Evolutionary conservation across 768 basidiomycete species (phyloP), one percentile per base, ranked within the genome.

Genomic region (Amanita pseudoporphyria): DNA sequence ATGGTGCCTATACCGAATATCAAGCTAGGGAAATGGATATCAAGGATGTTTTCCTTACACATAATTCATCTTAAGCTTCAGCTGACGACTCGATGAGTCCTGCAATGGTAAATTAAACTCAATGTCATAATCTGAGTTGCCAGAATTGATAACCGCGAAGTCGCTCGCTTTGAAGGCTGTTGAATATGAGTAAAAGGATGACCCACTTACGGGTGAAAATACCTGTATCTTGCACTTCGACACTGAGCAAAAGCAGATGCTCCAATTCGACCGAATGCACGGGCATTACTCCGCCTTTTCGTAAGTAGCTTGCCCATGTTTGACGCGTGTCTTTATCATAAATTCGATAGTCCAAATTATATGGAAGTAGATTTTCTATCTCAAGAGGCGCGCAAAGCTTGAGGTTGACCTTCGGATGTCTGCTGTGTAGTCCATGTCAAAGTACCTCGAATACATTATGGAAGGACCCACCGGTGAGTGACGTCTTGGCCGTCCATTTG

Each of bases 61-160:
- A 62, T 97, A 98, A 60, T 93, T 89, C n/a, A 98, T 65, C 53
- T 70, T 81, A 44, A 98, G 71, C 56, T 87, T 77, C 46, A 98
- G 67, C 61, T 87, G 92, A 42, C 86, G 75, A 47, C 82, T 84
- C 33, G 71, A 69, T 46, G 75, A 67, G 64, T 98, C 96, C 3
- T 80, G 75, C 40, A 98, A 64, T 5, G 74, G 76, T 42, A 98
- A 65, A 31, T 70, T 75, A 45, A 72, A 77, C 64, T 94, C 96
- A 48, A 81, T 73, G 52, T 85, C 87, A 55, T 92, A 91, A 65
- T 93, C 93, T 3, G 92, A 87, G 48, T 89, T 80, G 24, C 96
- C 92, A 13, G 89, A 90, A 60, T 92, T 97, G 67, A 99, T 94
- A 65, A 99, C 97, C 2, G 92, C 86, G 57, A 96, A 99, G 52